These are phyloP conservation scores for Dendrocalamus latiflorus DNA, from an alignment of 202 grass and related monocot species.

Conservation along the genomic window DNA sequence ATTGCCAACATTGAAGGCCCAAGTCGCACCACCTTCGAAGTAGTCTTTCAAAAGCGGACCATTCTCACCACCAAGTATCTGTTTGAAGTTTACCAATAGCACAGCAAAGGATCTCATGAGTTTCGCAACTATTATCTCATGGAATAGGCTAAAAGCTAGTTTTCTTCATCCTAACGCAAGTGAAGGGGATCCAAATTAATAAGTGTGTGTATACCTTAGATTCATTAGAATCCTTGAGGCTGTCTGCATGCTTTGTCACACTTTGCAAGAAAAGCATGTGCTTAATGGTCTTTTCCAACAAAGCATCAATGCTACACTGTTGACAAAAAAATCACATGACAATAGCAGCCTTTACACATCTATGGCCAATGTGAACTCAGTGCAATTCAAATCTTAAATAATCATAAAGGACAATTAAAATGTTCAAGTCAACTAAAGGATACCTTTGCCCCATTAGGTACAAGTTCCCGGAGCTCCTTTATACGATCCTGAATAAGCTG, in stretches of 20 bases:
- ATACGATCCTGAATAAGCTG: slow-evolving; percentile 99
- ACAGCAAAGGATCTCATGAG: neutral
- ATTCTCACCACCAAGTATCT: slow-evolving; percentile 67
- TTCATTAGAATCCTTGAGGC: slow-evolving; percentile 73
- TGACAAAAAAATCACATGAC: slow-evolving; percentile 39
- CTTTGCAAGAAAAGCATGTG: slow-evolving; percentile 99
- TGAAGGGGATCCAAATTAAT: neutral
- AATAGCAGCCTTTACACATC: slow-evolving; percentile 3
- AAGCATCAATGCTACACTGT: slow-evolving; percentile 99
- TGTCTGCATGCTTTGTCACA: slow-evolving; percentile 85
- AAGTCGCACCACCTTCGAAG: slow-evolving; percentile 91
- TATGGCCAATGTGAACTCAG: neutral
- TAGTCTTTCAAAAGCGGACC: slow-evolving; percentile 80
- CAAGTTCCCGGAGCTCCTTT: slow-evolving; percentile 91
- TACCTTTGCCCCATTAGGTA: slow-evolving; percentile 96
- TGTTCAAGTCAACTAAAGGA: slow-evolving; percentile 4
- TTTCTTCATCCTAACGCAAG: neutral
- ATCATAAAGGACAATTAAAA: slow-evolving; percentile 7
- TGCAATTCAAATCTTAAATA: neutral
- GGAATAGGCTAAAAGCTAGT: neutral
- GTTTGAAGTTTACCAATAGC: slow-evolving; percentile 22
- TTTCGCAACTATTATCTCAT: slow-evolving; percentile 4
- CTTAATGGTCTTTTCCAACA: slow-evolving; percentile 96
- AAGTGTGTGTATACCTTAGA: slow-evolving; percentile 58
- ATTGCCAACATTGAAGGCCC: slow-evolving; percentile 87